phyloP scores from a whole-genome alignment of 208 protist genomes.

The Leishmania guyanensis region DNA sequence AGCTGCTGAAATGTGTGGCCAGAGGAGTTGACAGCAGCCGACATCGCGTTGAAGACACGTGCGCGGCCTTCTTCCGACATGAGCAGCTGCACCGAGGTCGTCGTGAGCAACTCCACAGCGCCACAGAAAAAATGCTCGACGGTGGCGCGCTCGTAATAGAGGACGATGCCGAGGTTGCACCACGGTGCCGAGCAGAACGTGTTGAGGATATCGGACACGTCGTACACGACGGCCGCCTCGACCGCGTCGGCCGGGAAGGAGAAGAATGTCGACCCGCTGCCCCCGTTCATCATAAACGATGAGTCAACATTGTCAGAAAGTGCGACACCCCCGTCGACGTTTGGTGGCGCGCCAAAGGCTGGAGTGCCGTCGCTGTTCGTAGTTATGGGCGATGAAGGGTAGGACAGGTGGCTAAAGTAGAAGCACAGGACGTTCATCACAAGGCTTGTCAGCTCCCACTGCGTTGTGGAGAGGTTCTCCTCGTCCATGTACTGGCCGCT shows the following conservation, averaged over 20 bases:
- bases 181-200: constrained; percentile 66
- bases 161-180: constrained; percentile 79
- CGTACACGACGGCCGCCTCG: constrained; percentile 60
- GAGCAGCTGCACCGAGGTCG: constrained; percentile 57
- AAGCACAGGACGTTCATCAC: constrained; percentile 45
- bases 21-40: constrained; percentile 40
- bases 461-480: constrained; percentile 36
- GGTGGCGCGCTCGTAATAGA: constrained; percentile 69
- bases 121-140: constrained; percentile 61
- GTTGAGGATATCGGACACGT: constrained; percentile 65
- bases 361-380: background rate
- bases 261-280: constrained; percentile 30
- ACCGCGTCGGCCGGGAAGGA: constrained; percentile 43
- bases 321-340: background rate
- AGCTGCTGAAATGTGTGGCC: constrained; percentile 44
- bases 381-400: constrained; percentile 12
- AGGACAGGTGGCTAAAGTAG: constrained; percentile 43
- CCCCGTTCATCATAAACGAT: constrained; percentile 9
- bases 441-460: constrained; percentile 63
- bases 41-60: constrained; percentile 64
- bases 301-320: constrained; percentile 10
- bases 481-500: constrained; percentile 50
- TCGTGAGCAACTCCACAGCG: constrained; percentile 62
- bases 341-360: background rate
- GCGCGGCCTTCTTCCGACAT: constrained; percentile 55